A percentile compares a stretch with the other conserved stretches of the same genome.
phyloP scores from a whole-genome alignment of 768 basidiomycete species.

The Agrocybe praecox region DNA sequence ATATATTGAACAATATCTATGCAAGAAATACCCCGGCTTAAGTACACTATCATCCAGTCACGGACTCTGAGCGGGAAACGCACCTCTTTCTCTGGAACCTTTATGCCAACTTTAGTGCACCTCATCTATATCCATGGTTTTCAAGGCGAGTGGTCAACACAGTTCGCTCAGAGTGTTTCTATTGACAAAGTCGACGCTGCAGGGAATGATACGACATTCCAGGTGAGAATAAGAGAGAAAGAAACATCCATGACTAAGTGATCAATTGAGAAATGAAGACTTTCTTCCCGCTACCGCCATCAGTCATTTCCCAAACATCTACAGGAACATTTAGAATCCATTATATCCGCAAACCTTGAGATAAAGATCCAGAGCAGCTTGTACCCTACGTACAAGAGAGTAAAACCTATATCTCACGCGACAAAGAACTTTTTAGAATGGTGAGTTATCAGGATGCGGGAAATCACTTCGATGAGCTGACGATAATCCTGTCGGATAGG shows the following conservation, averaged over 20 bases:
- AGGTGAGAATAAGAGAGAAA: slow-evolving; percentile 32
- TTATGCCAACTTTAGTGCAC: slow-evolving; percentile 40
- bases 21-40: neutral
- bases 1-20: too few relatives aligned
- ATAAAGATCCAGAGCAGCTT: slow-evolving; percentile 47
- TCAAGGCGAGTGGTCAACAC: slow-evolving; percentile 46
- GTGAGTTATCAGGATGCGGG: slow-evolving; percentile 29
- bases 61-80: neutral
- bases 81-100: neutral
- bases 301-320: slow-evolving; percentile 59
- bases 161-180: neutral
- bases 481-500: slow-evolving; percentile 31
- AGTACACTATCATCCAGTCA: neutral
- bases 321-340: slow-evolving; percentile 40
- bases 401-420: slow-evolving; percentile 52
- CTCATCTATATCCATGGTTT: slow-evolving; percentile 63
- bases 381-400: slow-evolving; percentile 64
- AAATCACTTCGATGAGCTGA: neutral
- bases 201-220: slow-evolving; percentile 63
- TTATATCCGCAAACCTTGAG: slow-evolving; percentile 34
- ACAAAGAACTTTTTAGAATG: slow-evolving; percentile 58
- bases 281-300: neutral
- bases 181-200: slow-evolving; percentile 2
- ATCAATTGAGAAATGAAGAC: neutral
- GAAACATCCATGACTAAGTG: neutral